Conservation (phyloP, 208 protist species). For the Acanthamoeba castellanii region DNA sequence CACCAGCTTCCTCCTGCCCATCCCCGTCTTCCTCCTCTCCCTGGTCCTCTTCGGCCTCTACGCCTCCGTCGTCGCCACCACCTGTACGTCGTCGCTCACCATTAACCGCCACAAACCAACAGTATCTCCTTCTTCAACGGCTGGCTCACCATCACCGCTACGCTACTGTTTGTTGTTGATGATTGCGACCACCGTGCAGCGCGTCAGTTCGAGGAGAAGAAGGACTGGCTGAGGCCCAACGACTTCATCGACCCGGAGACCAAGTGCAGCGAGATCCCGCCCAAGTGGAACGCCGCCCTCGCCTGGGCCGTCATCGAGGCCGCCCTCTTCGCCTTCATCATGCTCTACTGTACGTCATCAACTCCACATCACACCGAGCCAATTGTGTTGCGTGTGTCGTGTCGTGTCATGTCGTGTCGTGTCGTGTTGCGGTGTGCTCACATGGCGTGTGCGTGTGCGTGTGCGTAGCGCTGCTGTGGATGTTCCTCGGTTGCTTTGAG, state of each 20-base stretch:
- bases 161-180: neutral
- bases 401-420: neutral
- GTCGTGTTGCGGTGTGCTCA: neutral
- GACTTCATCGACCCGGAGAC: constrained; percentile 26
- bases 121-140: neutral
- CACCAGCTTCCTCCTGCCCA: constrained; percentile 29
- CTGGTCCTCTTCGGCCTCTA: constrained; percentile 33
- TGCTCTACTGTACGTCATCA: constrained; percentile 11
- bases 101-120: neutral
- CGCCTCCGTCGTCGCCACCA: constrained; percentile 21
- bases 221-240: neutral
- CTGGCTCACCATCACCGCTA: neutral
- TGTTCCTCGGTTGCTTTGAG: constrained; percentile 8
- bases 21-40: constrained; percentile 33
- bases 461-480: constrained; percentile 53
- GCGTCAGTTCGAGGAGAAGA: constrained; percentile 49
- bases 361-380: neutral
- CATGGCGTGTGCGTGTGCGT: neutral
- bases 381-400: neutral
- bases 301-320: constrained; percentile 33
- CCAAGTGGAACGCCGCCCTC: constrained; percentile 54
- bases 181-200: neutral
- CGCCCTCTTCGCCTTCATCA: neutral
- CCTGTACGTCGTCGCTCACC: constrained; percentile 18
- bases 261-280: constrained; percentile 49